Percentiles rank a stretch among this genome's conserved stretches.
Evolutionary conservation across 2,329 filamentous ascomycete genomes (phyloP).

Genomic region (Thielaviopsis ethacetica): DNA sequence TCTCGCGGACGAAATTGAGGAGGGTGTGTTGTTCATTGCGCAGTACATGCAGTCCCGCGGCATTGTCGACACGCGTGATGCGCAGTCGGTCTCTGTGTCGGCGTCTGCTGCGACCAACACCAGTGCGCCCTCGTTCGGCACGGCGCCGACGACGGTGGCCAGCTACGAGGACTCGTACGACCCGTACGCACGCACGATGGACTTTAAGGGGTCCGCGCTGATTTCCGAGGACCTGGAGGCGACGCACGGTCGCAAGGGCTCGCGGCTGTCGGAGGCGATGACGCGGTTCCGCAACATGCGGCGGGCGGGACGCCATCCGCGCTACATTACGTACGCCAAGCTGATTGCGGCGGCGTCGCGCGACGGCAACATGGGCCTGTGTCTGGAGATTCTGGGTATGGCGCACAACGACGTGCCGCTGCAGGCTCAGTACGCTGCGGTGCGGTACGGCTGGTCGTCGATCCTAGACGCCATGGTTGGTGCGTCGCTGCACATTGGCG

Average conservation of each 20-base stretch:
- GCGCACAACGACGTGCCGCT: conserved; percentile 79
- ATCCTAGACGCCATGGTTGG: conserved; percentile 96
- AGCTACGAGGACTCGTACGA: conserved; percentile 68
- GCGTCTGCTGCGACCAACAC: conserved; percentile 16
- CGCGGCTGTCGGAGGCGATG: conserved; percentile 65
- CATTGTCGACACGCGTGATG: conserved; percentile 38
- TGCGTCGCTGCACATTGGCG: conserved; percentile 68
- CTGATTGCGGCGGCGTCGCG: conserved; percentile 81
- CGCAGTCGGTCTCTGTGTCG: conserved; percentile 20
- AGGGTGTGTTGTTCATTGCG: conserved; percentile 56
- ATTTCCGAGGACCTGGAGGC: conserved; percentile 86
- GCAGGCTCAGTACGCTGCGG: conserved; percentile 65
- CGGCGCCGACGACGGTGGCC: conserved; percentile 38
- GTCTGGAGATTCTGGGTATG: conserved; percentile 76
- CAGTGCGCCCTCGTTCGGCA: conserved; percentile 19
- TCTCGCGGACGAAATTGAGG: conserved; percentile 66
- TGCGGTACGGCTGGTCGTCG: conserved; percentile 89
- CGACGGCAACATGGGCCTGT: conserved; percentile 63
- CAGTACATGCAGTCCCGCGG: conserved; percentile 41
- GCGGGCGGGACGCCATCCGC: conserved; percentile 73
- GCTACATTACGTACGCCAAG: conserved; percentile 95
- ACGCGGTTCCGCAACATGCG: conserved; percentile 84
- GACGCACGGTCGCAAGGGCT: conserved; percentile 52
- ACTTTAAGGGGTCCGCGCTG: conserved; percentile 81
- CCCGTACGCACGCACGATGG: conserved; percentile 76